Conservation (phyloP, 78 protist species). For the Anaeramoeba flamelloides region DNA sequence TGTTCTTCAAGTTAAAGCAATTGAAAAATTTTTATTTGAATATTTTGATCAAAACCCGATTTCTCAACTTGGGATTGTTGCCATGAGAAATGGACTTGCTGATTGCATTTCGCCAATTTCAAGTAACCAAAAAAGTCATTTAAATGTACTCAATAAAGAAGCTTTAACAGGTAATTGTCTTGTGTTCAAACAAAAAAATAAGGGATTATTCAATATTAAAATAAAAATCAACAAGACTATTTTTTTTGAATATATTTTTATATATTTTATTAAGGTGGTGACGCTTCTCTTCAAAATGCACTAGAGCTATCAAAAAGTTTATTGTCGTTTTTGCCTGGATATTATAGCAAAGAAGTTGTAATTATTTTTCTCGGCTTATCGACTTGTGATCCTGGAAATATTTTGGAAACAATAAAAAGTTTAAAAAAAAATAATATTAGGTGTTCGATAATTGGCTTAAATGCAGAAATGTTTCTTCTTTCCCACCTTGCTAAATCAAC, state of each 20-base stretch:
- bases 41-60: not conserved
- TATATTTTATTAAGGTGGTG: no score
- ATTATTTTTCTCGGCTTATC: not conserved
- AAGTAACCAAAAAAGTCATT: not conserved
- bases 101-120: not conserved
- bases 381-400: not conserved
- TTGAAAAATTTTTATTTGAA: not conserved
- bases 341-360: not conserved
- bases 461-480: not conserved
- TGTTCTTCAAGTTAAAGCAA: not conserved
- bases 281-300: not conserved
- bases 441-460: not conserved
- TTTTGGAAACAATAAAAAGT: not conserved
- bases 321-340: not conserved
- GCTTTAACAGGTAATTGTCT: not conserved
- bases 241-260: no score
- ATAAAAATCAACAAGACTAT: no score
- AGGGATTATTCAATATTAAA: no score
- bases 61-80: not conserved
- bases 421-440: not conserved
- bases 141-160: not conserved
- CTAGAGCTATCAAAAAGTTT: not conserved
- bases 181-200: no score
- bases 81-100: not conserved
- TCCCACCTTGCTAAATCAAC: not conserved